phyloP scores from a whole-genome alignment of 768 basidiomycete genomes.

The Albatrellus ellisii region DNA sequence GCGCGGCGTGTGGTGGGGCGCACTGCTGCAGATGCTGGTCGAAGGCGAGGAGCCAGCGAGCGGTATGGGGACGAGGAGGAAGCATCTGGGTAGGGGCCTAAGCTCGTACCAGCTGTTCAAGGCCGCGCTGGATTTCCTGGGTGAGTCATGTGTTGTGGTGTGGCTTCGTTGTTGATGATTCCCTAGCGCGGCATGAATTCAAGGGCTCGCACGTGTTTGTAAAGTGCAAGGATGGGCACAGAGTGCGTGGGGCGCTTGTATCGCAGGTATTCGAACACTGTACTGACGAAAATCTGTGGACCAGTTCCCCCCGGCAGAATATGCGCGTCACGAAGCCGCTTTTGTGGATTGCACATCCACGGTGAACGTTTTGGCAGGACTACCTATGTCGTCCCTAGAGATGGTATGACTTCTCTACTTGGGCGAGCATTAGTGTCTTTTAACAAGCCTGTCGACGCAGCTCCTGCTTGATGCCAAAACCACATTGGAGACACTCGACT shows the following conservation, averaged over 20 bases:
- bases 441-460: constrained; percentile 24
- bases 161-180: background rate
- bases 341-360: constrained; percentile 72
- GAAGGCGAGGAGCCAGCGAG: constrained; percentile 47
- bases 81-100: constrained; percentile 62
- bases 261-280: too few relatives aligned
- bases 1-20: constrained; percentile 56
- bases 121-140: constrained; percentile 71
- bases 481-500: constrained; percentile 55
- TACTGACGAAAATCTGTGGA: too few relatives aligned
- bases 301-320: constrained; percentile 50
- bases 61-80: constrained; percentile 23
- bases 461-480: constrained; percentile 62
- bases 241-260: constrained; percentile 24
- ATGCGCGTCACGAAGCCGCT: constrained; percentile 37
- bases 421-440: background rate
- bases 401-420: constrained; percentile 34
- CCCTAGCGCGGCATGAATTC: constrained; percentile 60
- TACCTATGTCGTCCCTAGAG: constrained; percentile 67
- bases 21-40: constrained; percentile 45
- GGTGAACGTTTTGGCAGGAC: constrained; percentile 63
- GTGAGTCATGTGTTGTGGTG: constrained; percentile 24
- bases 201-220: constrained; percentile 41
- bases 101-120: constrained; percentile 88
- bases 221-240: constrained; percentile 39